Evolutionary conservation across 2,329 filamentous ascomycete genomes (phyloP).

Genomic region (Epichloe sp.): DNA sequence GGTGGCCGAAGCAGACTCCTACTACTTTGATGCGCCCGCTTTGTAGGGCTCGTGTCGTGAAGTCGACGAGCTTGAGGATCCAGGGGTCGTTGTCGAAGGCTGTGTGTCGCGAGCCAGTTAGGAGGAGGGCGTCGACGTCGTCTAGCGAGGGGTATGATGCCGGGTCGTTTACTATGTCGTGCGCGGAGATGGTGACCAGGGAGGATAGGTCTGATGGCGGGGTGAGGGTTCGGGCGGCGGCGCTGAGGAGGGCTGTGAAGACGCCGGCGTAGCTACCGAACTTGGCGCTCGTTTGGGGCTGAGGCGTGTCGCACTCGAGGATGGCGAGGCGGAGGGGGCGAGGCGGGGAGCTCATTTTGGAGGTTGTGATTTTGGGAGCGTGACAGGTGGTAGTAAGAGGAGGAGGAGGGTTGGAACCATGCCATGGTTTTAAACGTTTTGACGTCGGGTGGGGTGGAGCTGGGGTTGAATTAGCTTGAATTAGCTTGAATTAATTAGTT

Average conservation of each 20-base stretch:
- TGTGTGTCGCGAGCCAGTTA: constrained; percentile 58
- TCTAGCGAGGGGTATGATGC: constrained; percentile 59
- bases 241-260: constrained; percentile 46
- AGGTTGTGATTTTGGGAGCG: not conserved
- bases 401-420: no score
- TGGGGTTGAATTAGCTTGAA: no score
- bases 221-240: constrained; percentile 35
- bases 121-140: constrained; percentile 66
- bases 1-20: constrained; percentile 36
- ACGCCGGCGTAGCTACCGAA: constrained; percentile 63
- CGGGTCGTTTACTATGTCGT: constrained; percentile 55
- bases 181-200: constrained; percentile 46
- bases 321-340: constrained; percentile 66
- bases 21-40: constrained; percentile 47
- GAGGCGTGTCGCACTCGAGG: constrained; percentile 75
- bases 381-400: no score
- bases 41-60: constrained; percentile 19
- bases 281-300: constrained; percentile 46
- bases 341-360: constrained; percentile 28
- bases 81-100: constrained; percentile 30
- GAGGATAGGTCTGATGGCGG: constrained; percentile 27
- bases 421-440: no score
- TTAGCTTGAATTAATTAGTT: no score
- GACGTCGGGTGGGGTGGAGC: no score
- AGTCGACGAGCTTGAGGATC: constrained; percentile 30